Conservation (phyloP, 441 rosid genomes). For the Macaranga tanarius region DNA sequence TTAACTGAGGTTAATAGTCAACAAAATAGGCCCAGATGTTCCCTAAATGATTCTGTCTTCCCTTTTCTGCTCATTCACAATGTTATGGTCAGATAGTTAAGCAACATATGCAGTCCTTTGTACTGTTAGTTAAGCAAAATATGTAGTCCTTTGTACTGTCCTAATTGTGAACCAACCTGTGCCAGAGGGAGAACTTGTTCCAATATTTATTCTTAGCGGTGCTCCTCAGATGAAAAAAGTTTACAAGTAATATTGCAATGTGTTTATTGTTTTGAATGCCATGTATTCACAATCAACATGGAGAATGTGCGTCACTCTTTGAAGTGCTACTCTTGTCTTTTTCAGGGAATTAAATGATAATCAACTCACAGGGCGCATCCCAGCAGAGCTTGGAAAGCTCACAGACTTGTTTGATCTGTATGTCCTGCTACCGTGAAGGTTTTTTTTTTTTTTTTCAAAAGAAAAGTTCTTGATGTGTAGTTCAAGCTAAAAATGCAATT, state of each 20-base stretch:
- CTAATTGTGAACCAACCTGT: background rate
- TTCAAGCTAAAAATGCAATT: slow-evolving; percentile 9
- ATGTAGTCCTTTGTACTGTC: background rate
- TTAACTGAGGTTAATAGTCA: background rate
- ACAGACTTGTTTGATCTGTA: slow-evolving; percentile 94
- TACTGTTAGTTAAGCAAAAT: background rate
- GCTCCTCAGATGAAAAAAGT: too few relatives aligned
- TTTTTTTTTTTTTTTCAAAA: background rate
- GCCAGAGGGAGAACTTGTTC: background rate
- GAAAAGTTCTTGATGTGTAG: background rate
- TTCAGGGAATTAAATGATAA: slow-evolving; percentile 89
- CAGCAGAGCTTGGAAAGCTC: slow-evolving; percentile 91
- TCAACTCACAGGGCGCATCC: slow-evolving; percentile 63
- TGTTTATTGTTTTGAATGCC: background rate
- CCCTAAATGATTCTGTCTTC: background rate
- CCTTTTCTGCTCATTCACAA: background rate
- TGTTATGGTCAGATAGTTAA: background rate
- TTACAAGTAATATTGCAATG: background rate
- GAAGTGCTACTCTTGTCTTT: slow-evolving; percentile 6
- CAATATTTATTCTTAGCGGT: background rate
- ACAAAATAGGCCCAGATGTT: background rate
- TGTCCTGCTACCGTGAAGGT: slow-evolving; percentile 23
- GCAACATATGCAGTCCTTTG: too few relatives aligned
- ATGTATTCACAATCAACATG: background rate
- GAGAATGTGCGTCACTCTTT: slow-evolving; percentile 7